Evolutionary conservation across 257 asterid species (phyloP).

Genomic region (Solanum stenotomum): DNA sequence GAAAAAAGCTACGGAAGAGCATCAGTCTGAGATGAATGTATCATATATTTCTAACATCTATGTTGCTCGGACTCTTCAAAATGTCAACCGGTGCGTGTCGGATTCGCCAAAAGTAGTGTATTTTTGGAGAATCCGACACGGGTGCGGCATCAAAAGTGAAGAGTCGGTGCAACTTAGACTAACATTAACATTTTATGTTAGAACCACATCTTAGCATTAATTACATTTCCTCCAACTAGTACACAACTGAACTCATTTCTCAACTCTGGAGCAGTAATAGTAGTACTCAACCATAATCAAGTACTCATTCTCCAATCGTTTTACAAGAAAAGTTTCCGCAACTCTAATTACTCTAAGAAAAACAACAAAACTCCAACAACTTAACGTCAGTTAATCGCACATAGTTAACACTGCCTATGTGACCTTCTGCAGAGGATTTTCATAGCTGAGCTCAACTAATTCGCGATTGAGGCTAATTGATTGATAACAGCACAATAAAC

Average conservation of each 20-base stretch:
- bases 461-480: neutral
- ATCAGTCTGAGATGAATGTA: neutral
- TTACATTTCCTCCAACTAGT: neutral
- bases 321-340: neutral
- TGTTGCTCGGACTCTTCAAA: too few relatives aligned
- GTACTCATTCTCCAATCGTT: neutral
- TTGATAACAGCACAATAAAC: neutral
- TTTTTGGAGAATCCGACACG: too few relatives aligned
- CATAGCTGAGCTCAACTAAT: neutral
- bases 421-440: neutral
- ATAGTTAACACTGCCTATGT: neutral
- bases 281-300: neutral
- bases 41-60: neutral
- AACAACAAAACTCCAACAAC: neutral
- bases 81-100: too few relatives aligned
- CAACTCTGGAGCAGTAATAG: neutral
- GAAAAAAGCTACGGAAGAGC: neutral
- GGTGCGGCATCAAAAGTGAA: too few relatives aligned
- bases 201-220: neutral
- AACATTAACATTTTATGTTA: neutral
- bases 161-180: neutral
- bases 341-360: neutral
- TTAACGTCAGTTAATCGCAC: neutral
- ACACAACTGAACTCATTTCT: neutral
- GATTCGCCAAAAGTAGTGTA: too few relatives aligned